Conservation (phyloP, 345 rosid genomes). For the Xanthoceras sorbifolium region DNA sequence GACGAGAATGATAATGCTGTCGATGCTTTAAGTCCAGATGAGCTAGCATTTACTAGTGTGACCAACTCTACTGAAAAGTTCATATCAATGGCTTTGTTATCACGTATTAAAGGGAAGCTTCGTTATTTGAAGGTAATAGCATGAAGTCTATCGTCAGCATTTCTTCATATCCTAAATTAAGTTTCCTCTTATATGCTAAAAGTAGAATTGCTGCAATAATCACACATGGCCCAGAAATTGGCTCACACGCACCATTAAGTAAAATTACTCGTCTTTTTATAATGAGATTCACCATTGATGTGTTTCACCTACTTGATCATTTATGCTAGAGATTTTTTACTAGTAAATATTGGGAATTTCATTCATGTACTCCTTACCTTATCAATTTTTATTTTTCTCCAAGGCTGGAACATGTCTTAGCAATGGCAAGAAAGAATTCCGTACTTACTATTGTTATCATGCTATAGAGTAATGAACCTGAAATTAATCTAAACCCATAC, state of each 20-base stretch:
- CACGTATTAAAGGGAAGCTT: slow-evolving; percentile 75
- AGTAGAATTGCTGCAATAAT: not conserved
- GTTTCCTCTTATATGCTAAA: not conserved
- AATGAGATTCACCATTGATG: not conserved
- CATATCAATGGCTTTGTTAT: slow-evolving; percentile 58
- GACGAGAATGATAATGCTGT: slow-evolving; percentile 71
- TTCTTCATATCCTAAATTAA: not conserved
- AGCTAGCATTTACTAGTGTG: slow-evolving; percentile 76
- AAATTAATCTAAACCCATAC: slow-evolving; percentile 1
- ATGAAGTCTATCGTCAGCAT: not conserved
- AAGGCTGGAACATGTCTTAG: too few relatives aligned
- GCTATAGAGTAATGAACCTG: not conserved
- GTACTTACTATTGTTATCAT: not conserved
- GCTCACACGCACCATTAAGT: not conserved
- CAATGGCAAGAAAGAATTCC: too few relatives aligned
- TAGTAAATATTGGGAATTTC: not conserved
- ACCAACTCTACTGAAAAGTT: slow-evolving; percentile 78
- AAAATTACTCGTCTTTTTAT: not conserved
- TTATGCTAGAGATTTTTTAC: not conserved
- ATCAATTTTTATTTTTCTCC: too few relatives aligned
- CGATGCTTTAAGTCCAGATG: slow-evolving; percentile 72
- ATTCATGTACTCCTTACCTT: too few relatives aligned
- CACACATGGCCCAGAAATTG: not conserved
- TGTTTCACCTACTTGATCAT: not conserved
- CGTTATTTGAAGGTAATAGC: slow-evolving; percentile 82